Base-by-base conservation (phyloP, 768 basidiomycete genomes). In the Kockovaella imperatae region DNA sequence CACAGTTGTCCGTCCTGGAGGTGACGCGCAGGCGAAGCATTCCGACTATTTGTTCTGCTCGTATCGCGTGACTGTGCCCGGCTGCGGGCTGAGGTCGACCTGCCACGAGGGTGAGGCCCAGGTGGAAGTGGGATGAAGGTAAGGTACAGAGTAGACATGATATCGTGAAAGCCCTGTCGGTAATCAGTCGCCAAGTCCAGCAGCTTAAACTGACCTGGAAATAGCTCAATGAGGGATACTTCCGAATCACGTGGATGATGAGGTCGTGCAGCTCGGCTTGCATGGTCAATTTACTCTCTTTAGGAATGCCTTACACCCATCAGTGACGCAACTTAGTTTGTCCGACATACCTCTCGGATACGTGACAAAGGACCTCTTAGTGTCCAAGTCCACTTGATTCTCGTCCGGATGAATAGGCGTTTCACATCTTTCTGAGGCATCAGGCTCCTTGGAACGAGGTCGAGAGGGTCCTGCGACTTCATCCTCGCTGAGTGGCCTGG, bases 291-390 rank as follows among this genome's bases (percentile, higher is more conserved):
- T 81, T 81, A 47, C 56, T 58, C 4, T 50, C 52, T 1, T 47
- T 44, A 3, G 55, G 51, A 14, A 71, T 40, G 21, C 59, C 67
- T 67, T 75, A 7, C n/a, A 29, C 14, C 10, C 11, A 41, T 41
- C 43, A 42, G 41, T 25, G n/a, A n/a, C n/a, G n/a, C n/a, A n/a
- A n/a, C n/a, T 34, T 17, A n/a, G 17, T 21, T 20, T 42, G 13
- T 8, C 24, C 23, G 14, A 59, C 77, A 72, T 76, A 86, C 88
- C 86, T 78, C 80, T 82, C 64, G 90, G 86, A 72, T 93, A 96
- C 53, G 89, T 75, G 47, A 95, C 86, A 61, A 96, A 96, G 56
- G 87, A 89, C 40, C 90, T 80, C 71, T 90, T 82, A 1, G 90
- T 93, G 71, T 95, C 90, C 28, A 93, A 78, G 49, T 75, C 73